Conservation (phyloP, 768 basidiomycete species). For the Leccinum subtestaceum region DNA sequence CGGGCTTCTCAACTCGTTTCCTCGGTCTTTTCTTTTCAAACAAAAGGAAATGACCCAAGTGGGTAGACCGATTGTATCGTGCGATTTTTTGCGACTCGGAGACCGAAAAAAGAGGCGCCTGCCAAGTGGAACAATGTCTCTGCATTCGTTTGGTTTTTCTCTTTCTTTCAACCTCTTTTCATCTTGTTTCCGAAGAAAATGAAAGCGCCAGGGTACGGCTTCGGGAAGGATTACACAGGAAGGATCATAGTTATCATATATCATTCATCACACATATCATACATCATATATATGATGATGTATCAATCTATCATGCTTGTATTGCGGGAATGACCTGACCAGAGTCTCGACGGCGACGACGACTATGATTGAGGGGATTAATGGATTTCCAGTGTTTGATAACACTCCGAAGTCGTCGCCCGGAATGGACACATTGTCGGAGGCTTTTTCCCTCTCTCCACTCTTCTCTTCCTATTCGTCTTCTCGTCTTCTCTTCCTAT, state of each 20-base stretch:
- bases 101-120: background rate
- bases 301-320: background rate
- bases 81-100: constrained; percentile 1
- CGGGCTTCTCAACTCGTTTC: background rate
- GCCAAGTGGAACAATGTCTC: background rate
- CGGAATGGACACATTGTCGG: constrained; percentile 13
- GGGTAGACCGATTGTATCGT: constrained; percentile 13
- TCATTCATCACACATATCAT: background rate
- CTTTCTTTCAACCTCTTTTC: background rate
- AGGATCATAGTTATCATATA: background rate
- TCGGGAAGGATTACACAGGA: background rate
- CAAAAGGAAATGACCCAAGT: background rate
- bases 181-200: background rate
- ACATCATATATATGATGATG: background rate
- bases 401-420: background rate
- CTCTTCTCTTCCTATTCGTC: background rate
- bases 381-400: background rate
- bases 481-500: background rate
- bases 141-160: background rate
- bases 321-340: background rate
- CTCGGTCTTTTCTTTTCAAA: background rate
- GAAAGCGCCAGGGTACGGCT: background rate
- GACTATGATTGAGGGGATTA: background rate
- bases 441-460: background rate
- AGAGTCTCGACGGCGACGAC: background rate